Conservation (phyloP, 1,284 basidiomycete species). For the Cryptococcus jaspeensis region DNA sequence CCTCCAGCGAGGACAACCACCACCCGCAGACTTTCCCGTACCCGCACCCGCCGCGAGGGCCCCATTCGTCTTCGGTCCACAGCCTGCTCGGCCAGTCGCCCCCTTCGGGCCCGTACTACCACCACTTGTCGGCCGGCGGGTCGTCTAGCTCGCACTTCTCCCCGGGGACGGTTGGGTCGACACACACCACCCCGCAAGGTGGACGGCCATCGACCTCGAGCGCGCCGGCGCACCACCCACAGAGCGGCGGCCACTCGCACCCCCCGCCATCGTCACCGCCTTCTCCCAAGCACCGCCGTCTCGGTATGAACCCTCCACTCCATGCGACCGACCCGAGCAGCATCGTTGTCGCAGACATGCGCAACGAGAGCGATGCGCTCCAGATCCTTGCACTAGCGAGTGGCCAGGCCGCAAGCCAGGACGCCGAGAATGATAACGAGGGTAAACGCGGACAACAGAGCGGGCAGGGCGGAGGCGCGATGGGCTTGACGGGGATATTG, state of each 20-base stretch:
- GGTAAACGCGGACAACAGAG: not conserved
- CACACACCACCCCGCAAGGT: conserved; percentile 6
- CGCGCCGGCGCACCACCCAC: not conserved
- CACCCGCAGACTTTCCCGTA: conserved; percentile 14
- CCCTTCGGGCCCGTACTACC: not conserved
- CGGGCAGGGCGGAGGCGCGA: not conserved
- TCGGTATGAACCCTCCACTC: conserved; percentile 38
- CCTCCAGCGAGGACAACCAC: not conserved
- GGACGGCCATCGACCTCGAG: not conserved
- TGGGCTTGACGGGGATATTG: not conserved
- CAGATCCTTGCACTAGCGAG: conserved; percentile 50
- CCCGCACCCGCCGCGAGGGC: conserved; percentile 10
- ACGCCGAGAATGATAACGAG: conserved; percentile 5
- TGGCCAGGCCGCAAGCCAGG: conserved; percentile 19
- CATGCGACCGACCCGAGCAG: conserved; percentile 41
- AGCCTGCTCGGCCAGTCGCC: conserved; percentile 11
- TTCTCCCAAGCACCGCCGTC: conserved; percentile 32
- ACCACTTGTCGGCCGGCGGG: conserved; percentile 3
- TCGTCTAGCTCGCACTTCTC: conserved; percentile 14
- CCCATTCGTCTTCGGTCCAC: conserved; percentile 11
- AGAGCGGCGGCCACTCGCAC: not conserved
- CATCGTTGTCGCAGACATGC: conserved; percentile 51
- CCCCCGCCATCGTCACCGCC: conserved; percentile 6
- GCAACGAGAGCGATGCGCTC: conserved; percentile 51
- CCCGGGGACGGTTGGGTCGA: conserved; percentile 8